Evolutionary conservation across 805 yeast genomes (phyloP), one percentile per base, ranked within the genome.

Genomic region (Candida rishiriensis): DNA sequence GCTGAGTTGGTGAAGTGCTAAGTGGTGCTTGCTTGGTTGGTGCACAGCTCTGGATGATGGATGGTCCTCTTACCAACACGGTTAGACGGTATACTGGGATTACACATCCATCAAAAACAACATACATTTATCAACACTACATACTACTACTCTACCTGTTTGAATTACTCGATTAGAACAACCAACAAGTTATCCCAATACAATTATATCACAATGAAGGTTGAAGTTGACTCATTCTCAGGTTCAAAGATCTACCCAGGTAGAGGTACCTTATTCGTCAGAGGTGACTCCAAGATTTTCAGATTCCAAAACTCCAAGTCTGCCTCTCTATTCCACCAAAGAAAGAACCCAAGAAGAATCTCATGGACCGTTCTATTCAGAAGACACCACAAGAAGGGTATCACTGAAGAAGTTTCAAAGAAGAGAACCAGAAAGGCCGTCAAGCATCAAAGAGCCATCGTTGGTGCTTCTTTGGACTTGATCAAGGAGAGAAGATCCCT

Each of bases 221-320:
- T 93, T 78, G 99, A 93, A 86, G 79, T 91, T 80, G 98, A 93
- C 78, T 87, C 98, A 71, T 93, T 93, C 82, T 91, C 99, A 68
- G 99, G 99, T 76, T 77, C 91, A 70, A 93, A 91, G 81, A 91
- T 93, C 83, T 93, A 91, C 95, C 99, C 99, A 81, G 99, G 99
- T 79, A 88, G 97, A 83, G 98, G 99, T 78, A 88, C 95, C 72
- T 84, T 93, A 74, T 93, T 88, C 72, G 89, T 93, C 76, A 89
- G 99, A 79, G 98, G 98, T 68, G 99, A 93, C 88, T 90, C 98
- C 71, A 93, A 93, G 84, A 76, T 90, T 69, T 93, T 93, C 96
- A 90, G 99, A 84, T 93, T 93, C 93, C 95, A 86, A 75, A 83
- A 87, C 74, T 86, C 97, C 64, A 93, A 93, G 79, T 82, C 95